Evolutionary conservation across 352 stramenopile genomes (phyloP).

Genomic region (Phytopythium sindhum): DNA sequence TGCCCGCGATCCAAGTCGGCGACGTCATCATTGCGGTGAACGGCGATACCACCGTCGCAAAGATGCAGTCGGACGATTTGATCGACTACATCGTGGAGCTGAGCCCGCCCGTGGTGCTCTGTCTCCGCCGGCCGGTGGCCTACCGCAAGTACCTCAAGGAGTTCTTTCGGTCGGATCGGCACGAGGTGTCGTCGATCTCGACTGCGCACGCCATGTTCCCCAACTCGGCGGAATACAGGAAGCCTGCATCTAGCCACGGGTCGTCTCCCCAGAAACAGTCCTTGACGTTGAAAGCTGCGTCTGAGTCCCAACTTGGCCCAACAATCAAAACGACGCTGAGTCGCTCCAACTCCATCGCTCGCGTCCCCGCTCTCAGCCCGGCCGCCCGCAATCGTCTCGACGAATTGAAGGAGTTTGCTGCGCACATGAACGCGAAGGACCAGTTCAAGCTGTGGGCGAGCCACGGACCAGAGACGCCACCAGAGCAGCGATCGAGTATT

Average conservation of each 20-base stretch:
- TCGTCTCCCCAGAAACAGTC: background rate
- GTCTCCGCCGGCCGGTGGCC: conserved; percentile 47
- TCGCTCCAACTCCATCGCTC: background rate
- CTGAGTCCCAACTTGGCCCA: background rate
- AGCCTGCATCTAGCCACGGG: conserved; percentile 4
- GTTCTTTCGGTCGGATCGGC: conserved; percentile 31
- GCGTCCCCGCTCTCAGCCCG: background rate
- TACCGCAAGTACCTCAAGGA: conserved; percentile 55
- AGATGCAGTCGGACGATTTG: conserved; percentile 49
- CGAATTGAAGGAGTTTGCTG: conserved; percentile 44
- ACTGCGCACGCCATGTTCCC: conserved; percentile 67
- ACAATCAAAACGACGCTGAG: background rate
- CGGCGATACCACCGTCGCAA: conserved; percentile 35
- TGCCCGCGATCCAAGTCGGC: conserved; percentile 42
- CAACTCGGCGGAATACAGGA: conserved; percentile 62
- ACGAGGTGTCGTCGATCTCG: conserved; percentile 39
- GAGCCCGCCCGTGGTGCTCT: conserved; percentile 40
- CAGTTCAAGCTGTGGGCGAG: conserved; percentile 58
- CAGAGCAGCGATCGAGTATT: conserved; percentile 43
- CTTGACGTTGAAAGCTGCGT: background rate
- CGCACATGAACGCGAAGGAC: conserved; percentile 44
- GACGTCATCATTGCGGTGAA: conserved; percentile 74
- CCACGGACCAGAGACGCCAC: conserved; percentile 17
- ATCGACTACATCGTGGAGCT: conserved; percentile 52
- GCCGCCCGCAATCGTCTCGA: conserved; percentile 1